Evolutionary conservation across 2,329 filamentous ascomycete genomes (phyloP).

Genomic region (Fusarium sp.): DNA sequence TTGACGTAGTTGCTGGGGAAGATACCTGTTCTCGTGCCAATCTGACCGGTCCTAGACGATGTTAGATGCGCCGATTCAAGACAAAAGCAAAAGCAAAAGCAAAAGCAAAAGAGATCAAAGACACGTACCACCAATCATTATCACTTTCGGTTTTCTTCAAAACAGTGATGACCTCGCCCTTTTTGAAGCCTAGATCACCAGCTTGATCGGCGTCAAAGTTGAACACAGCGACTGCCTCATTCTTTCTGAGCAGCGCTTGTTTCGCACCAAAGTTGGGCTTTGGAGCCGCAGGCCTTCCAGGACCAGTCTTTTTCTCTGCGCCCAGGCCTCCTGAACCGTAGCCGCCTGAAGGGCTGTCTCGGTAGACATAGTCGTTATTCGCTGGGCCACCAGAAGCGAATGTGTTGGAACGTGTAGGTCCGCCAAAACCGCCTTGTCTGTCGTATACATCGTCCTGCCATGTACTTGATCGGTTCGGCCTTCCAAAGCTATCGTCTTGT

Average conservation of each 20-base stretch:
- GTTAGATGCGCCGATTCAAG: constrained; percentile 5
- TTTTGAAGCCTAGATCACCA: constrained; percentile 94
- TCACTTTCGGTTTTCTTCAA: constrained; percentile 93
- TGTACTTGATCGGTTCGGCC: constrained; percentile 73
- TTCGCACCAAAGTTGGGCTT: constrained; percentile 82
- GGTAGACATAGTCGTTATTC: constrained; percentile 67
- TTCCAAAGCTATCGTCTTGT: constrained; percentile 65
- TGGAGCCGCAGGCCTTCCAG: constrained; percentile 84
- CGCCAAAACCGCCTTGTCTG: constrained; percentile 59
- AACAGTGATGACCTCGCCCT: constrained; percentile 96
- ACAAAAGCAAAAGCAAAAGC: too few relatives aligned
- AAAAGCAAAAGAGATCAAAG: neutral
- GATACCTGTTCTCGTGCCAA: constrained; percentile 87
- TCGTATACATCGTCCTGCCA: constrained; percentile 85
- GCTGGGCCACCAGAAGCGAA: constrained; percentile 58
- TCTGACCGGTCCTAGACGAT: constrained; percentile 80
- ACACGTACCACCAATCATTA: constrained; percentile 90
- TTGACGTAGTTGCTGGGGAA: constrained; percentile 89
- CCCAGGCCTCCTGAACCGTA: constrained; percentile 36
- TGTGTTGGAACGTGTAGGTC: constrained; percentile 65
- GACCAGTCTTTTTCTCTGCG: constrained; percentile 65
- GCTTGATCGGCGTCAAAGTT: constrained; percentile 95
- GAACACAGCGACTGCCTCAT: constrained; percentile 91
- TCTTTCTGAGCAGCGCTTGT: constrained; percentile 71
- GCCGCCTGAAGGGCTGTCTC: constrained; percentile 57